Evolutionary conservation across 1,139 yeast genomes (phyloP).

Genomic region (Pneumocystis wakefieldiae): DNA sequence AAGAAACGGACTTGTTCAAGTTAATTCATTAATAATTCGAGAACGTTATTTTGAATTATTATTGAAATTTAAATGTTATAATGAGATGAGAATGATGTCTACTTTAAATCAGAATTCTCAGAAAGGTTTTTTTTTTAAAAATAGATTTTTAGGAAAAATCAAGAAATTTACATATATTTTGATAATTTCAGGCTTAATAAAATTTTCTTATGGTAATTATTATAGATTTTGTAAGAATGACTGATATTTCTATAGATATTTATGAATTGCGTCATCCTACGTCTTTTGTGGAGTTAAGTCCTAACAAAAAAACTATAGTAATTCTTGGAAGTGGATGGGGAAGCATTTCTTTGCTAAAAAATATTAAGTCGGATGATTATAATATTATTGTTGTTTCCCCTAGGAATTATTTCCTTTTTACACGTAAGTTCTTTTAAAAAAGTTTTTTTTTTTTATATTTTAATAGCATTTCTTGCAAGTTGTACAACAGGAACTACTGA

Average conservation of each 20-base stretch:
- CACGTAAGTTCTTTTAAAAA: slow-evolving; percentile 22
- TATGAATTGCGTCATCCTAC: slow-evolving; percentile 27
- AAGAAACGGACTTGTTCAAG: background rate
- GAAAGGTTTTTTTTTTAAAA: slow-evolving; percentile 1
- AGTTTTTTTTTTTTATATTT: background rate
- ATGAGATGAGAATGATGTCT: background rate
- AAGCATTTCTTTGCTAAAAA: slow-evolving; percentile 50
- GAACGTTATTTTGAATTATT: background rate
- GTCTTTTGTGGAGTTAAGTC: slow-evolving; percentile 26
- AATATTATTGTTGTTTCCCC: slow-evolving; percentile 86
- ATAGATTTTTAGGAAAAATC: slow-evolving; percentile 20
- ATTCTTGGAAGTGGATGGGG: slow-evolving; percentile 96
- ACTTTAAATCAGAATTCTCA: background rate
- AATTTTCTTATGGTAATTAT: slow-evolving; percentile 20
- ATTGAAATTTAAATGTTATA: background rate
- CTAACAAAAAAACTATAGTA: slow-evolving; percentile 74
- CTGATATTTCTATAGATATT: slow-evolving; percentile 12
- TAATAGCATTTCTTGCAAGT: slow-evolving; percentile 65
- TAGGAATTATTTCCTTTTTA: slow-evolving; percentile 84
- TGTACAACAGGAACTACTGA: slow-evolving; percentile 91
- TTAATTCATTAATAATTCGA: background rate
- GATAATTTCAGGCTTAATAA: slow-evolving; percentile 21
- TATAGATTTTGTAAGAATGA: background rate
- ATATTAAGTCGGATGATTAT: slow-evolving; percentile 71
- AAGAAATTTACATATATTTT: slow-evolving; percentile 24